Evolutionary conservation across 2,329 filamentous ascomycete species (phyloP), one percentile per base, ranked within the genome.

Genomic region (Penicillium sp.): DNA sequence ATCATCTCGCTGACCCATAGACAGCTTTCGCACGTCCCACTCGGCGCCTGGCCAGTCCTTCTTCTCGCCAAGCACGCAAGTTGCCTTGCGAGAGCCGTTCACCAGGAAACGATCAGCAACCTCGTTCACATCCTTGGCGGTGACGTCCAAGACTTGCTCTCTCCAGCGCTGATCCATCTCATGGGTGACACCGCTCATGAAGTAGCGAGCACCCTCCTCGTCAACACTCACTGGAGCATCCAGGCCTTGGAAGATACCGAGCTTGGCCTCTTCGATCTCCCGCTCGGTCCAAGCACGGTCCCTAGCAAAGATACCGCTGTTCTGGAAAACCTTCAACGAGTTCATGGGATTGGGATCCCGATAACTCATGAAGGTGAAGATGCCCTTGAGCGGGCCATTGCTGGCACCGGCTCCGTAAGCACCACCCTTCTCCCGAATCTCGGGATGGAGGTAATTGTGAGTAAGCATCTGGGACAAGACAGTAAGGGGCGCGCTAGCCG

Each of bases 301-400:
- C 11, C 87, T 83, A 0, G 93, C 95, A 87, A 92, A 97, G 25
- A 84, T 81, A 1, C 94, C 95, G 1, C 92, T 90, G 58, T 89
- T 88, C 35, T 84, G 82, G 87, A 97, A 96, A 61, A 97, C 90
- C 57, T 85, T 86, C 65, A 98, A 80, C 0, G 92, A 94, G 76
- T 96, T 97, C 63, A 89, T 83, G 0, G 95, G 94, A 73, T 98
- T 97, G 2, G 95, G 95, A 73, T 99, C 95, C 54, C 95, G 90
- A 82, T 99, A 99, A 47, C 91, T 94, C 79, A 96, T 97, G 79
- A 97, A 96, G 15, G 92, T 92, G 68, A 99, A 98, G 1, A 96
- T 76, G 25, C 93, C 94, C 66, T 91, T 89, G 7, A 96, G 79
- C 0, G 90, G 86, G 25, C 88, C 87, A 47, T 90, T 89, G 73